These are phyloP conservation scores for Leptomonas pyrrhocoris DNA, from an alignment of 208 protist genomes.

Conservation along the genomic window DNA sequence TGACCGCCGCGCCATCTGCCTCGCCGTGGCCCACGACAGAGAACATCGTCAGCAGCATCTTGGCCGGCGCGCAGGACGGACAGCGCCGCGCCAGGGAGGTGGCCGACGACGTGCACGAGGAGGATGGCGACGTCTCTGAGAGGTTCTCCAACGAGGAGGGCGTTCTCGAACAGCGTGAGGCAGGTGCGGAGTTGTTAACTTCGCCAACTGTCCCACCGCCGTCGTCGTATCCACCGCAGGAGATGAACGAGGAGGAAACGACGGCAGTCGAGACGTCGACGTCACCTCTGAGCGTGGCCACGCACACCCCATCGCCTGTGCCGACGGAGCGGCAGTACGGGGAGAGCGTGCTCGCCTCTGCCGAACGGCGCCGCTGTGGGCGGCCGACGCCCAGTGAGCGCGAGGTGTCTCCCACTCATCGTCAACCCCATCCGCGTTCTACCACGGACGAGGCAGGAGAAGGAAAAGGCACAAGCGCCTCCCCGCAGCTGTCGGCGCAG, in stretches of 20 bases:
- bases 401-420: not conserved
- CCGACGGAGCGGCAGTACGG: constrained; percentile 34
- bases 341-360: constrained; percentile 38
- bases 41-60: constrained; percentile 45
- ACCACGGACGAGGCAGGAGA: not conserved
- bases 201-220: not conserved
- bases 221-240: too few relatives aligned
- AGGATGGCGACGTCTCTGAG: not conserved
- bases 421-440: too few relatives aligned
- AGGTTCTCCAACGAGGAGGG: constrained; percentile 17
- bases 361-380: constrained; percentile 35
- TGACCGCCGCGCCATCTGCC: constrained; percentile 17
- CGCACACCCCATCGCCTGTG: constrained; percentile 40
- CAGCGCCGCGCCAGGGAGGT: constrained; percentile 25
- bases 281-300: not conserved
- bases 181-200: not conserved
- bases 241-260: not conserved
- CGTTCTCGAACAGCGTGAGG: not conserved
- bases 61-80: constrained; percentile 19
- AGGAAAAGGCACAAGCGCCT: constrained; percentile 14
- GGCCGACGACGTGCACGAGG: not conserved
- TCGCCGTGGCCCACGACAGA: constrained; percentile 52
- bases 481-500: constrained; percentile 34
- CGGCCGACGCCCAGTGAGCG: constrained; percentile 28
- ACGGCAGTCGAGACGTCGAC: not conserved